Evolutionary conservation across 1,284 basidiomycete species (phyloP), one percentile per base, ranked within the genome.

Genomic region (Psilocybe mexicana): DNA sequence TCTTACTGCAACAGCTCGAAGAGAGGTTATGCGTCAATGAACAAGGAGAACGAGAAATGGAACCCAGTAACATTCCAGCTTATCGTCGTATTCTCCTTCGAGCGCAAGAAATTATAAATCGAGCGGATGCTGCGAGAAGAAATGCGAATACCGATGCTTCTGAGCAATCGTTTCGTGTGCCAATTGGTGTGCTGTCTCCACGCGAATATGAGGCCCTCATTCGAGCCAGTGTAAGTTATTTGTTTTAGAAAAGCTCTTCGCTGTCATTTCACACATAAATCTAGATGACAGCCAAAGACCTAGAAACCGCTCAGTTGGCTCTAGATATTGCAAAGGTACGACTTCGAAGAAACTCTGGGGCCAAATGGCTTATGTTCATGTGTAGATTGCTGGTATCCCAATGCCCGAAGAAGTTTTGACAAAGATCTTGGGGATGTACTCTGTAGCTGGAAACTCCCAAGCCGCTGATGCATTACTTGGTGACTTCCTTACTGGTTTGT

Each of bases 131-230:
- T 46, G 65, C 71, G 30, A 64, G 69, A 50, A 61, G 65, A 30
- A 55, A 67, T 25, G 60, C 61, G n/a, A 54, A 66, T 53, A 53
- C 62, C 4, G 57, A 59, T 0, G 38, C 61, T 11, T 40, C 57
- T 2, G 57, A 49, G 33, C 62, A 43, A 55, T 46, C 62, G 18
- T 57, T 51, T 52, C 52, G 44, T 14, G 54, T 79, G 28, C 74
- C 78, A 12, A 61, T 79, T 8, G 70, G 71, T 4, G 50, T 86
- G 8, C 66, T 87, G 8, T 74, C 83, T 0, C 56, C 71, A 2
- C 61, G 72, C 1, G 86, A 88, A 66, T 86, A 81, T 74, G 69
- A 75, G 30, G 76, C 84, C 2, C 69, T 88, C 5, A 69, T 83
- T 4, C 70, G 77, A 33, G 61, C 70, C 56, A 72, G 70, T 50